Percentiles rank a stretch among this genome's conserved stretches.
These are phyloP conservation scores for Candida vaughaniae DNA, from an alignment of 805 yeast genomes.

Conservation along the genomic window DNA sequence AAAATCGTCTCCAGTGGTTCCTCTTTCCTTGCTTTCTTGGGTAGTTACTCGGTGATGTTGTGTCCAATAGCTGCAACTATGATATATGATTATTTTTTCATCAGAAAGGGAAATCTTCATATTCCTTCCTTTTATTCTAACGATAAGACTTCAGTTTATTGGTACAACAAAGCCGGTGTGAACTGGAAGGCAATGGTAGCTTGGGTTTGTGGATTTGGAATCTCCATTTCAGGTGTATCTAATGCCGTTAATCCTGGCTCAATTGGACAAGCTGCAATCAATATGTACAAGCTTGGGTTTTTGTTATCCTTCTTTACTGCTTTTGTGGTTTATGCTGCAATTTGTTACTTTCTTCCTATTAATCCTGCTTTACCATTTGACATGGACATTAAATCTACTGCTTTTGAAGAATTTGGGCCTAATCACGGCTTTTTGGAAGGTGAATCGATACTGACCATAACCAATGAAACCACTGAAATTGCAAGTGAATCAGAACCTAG, in stretches of 20 bases:
- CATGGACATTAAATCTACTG: slow-evolving; percentile 1
- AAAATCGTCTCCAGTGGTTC: slow-evolving; percentile 9
- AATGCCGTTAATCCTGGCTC: slow-evolving; percentile 10
- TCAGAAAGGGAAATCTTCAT: slow-evolving; percentile 9
- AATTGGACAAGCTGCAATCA: slow-evolving; percentile 6
- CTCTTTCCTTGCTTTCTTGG: slow-evolving; percentile 7
- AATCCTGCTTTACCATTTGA: slow-evolving; percentile 1
- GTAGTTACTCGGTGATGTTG: slow-evolving; percentile 10
- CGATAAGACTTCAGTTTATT: slow-evolving; percentile 1
- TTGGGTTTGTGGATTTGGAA: slow-evolving; percentile 9
- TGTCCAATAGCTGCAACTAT: slow-evolving; percentile 13
- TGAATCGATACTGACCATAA: slow-evolving; percentile 3
- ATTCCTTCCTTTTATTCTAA: slow-evolving; percentile 6
- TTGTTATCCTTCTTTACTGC: slow-evolving; percentile 7
- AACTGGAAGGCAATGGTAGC: slow-evolving; percentile 26
- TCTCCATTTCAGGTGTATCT: slow-evolving; percentile 8
- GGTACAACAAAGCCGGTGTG: slow-evolving; percentile 18
- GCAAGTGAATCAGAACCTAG: background rate
- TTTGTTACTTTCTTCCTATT: slow-evolving; percentile 5
- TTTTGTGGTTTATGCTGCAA: slow-evolving; percentile 6
- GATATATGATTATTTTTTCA: slow-evolving; percentile 10
- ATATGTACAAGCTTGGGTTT: slow-evolving; percentile 9
- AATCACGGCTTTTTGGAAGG: slow-evolving; percentile 7
- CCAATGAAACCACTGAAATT: background rate
- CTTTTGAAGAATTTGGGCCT: slow-evolving; percentile 5